These are phyloP conservation scores for Colletotrichum sidae DNA, from an alignment of 2,329 filamentous ascomycete genomes.

Conservation along the genomic window DNA sequence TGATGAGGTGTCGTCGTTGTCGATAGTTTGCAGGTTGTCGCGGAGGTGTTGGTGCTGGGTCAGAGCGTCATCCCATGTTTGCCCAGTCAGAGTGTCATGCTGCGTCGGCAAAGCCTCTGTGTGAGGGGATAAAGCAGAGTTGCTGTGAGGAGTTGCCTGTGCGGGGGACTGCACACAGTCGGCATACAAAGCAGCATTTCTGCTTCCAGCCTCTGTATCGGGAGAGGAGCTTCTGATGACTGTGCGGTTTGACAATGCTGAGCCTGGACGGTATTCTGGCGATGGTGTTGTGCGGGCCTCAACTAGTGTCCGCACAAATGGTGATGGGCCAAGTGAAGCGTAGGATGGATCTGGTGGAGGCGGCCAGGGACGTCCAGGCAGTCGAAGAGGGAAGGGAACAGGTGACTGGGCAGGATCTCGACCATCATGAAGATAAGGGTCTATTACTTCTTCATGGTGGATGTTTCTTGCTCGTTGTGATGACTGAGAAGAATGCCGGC, in stretches of 20 bases:
- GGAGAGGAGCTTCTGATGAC: slow-evolving; percentile 3
- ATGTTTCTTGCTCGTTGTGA: too few species aligned
- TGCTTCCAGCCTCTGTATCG: background rate
- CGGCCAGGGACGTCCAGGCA: too few species aligned
- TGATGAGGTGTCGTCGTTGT: slow-evolving; percentile 35
- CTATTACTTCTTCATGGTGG: too few species aligned
- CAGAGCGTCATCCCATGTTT: slow-evolving; percentile 32
- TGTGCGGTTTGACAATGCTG: slow-evolving; percentile 16
- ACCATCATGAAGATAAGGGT: too few species aligned
- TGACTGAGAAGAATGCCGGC: too few species aligned
- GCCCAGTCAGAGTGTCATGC: slow-evolving; percentile 13
- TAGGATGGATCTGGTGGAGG: too few species aligned
- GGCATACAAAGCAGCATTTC: slow-evolving; percentile 9
- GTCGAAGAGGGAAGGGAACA: too few species aligned
- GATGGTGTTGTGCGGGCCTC: background rate
- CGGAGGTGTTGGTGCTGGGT: slow-evolving; percentile 8
- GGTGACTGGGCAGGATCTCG: too few species aligned
- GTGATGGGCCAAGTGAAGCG: too few species aligned
- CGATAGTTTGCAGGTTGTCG: slow-evolving; percentile 18
- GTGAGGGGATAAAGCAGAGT: slow-evolving; percentile 22
- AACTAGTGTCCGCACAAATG: too few species aligned
- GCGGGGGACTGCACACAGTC: background rate
- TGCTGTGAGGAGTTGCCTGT: slow-evolving; percentile 16
- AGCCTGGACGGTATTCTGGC: slow-evolving; percentile 1
- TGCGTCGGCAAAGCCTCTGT: slow-evolving; percentile 7